These are phyloP conservation scores for Syzygium jambos DNA, from an alignment of 345 rosid genomes.

Conservation along the genomic window DNA sequence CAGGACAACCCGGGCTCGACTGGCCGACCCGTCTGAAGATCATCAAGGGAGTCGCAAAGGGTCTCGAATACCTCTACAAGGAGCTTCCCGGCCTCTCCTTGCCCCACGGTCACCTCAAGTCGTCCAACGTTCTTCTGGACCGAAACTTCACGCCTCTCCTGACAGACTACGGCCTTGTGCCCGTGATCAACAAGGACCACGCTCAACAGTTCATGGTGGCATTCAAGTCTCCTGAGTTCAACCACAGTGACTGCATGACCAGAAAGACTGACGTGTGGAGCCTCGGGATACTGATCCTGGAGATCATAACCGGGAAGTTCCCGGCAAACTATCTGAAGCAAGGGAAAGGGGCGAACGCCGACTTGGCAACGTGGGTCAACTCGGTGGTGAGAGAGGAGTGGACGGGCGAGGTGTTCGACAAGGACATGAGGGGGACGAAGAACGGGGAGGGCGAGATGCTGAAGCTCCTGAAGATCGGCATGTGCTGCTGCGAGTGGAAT, in stretches of 20 bases:
- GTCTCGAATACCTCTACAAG: conserved; percentile 52
- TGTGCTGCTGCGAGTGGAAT: conserved; percentile 79
- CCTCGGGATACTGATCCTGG: conserved; percentile 78
- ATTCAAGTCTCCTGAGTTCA: conserved; percentile 76
- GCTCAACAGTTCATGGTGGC: conserved; percentile 68
- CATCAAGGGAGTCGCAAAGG: conserved; percentile 69
- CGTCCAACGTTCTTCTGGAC: conserved; percentile 73
- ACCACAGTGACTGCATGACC: conserved; percentile 28
- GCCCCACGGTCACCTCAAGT: conserved; percentile 84
- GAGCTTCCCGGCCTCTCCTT: conserved; percentile 38
- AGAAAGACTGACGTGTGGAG: conserved; percentile 82
- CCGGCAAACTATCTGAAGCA: conserved; percentile 65
- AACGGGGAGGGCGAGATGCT: conserved; percentile 65
- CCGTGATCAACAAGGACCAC: conserved; percentile 51
- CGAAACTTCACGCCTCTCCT: conserved; percentile 39
- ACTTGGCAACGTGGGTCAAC: conserved; percentile 71
- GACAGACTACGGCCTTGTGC: conserved; percentile 52
- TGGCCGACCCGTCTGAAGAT: conserved; percentile 76
- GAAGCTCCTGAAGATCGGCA: conserved; percentile 75
- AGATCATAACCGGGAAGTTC: conserved; percentile 71
- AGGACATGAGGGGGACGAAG: conserved; percentile 55
- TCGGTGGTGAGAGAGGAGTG: conserved; percentile 70
- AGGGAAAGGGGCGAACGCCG: conserved; percentile 43
- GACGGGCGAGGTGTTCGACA: conserved; percentile 82
- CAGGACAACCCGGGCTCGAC: conserved; percentile 43